Base-by-base conservation (phyloP, 208 protist species). In the Herpetomonas tarakana region DNA sequence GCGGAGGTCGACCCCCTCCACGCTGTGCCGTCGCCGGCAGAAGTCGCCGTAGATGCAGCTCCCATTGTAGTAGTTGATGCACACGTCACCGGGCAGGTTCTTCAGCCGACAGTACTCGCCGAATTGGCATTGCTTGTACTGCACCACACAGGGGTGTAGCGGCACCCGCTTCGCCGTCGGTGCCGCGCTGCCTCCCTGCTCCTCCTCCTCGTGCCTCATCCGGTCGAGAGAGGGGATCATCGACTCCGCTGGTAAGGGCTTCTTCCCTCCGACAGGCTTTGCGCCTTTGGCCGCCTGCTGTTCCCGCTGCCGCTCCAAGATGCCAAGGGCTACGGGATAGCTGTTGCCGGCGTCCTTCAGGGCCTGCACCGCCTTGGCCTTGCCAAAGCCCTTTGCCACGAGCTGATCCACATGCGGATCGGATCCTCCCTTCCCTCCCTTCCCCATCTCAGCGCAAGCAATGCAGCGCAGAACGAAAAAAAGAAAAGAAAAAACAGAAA, bases 1-100 rank as follows among this genome's bases (percentile, higher is more conserved):
- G 21, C 79, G 68, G n/a, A 92, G 81, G 44, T 92, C 80, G 3
- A 86, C 80, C 18, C 84, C 84, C 54, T 94, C 88, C 14, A 91
- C 70, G 11, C 54, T 50, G 69, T 94, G 88, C 16, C 61, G 78
- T 27, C 65, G 76, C 22, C 56, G 68, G 61, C 88, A 94, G 12
- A 38, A 14, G 27, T 54, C 25, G 18, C 77, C 88, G 65, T 81
- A 91, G 4, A 88, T 52, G 54, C 88, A 94, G 57, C 27, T 55
- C 21, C 84, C 80, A n/a, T 73, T 71, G 31, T 81, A 78, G 68
- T 94, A 70, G 30, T 88, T 71, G 25, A 94, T 87, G 60, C 88
- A 94, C 9, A 70, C 66, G 56, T 94, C 75, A 4, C 80, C 81
- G 0, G 88, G 88, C 30, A 74, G 73, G 49, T 91, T 71, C 30